phyloP scores from a whole-genome alignment of 2,329 filamentous ascomycete genomes.

The Colletotrichum neosansevieriae region DNA sequence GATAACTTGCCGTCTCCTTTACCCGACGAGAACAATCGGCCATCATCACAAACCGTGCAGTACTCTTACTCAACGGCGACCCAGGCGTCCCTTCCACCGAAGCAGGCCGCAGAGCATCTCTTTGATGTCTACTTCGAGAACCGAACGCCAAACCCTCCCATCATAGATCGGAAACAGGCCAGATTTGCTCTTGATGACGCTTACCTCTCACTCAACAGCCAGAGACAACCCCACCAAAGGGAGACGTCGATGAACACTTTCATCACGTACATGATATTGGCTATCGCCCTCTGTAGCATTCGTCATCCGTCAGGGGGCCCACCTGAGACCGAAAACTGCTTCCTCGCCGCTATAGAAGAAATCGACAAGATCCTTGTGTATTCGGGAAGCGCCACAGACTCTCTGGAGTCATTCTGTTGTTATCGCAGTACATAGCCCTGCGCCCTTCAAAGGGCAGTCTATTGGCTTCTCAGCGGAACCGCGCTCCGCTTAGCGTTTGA shows the following conservation, averaged over 20 bases:
- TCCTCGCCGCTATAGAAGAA: conserved; percentile 47
- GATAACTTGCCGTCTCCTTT: conserved; percentile 26
- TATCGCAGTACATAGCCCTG: conserved; percentile 48
- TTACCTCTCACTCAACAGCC: conserved; percentile 35
- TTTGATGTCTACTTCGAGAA: conserved; percentile 50
- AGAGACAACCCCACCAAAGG: conserved; percentile 18
- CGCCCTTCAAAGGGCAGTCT: conserved; percentile 48
- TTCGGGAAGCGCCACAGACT: conserved; percentile 49
- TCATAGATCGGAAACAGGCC: conserved; percentile 45
- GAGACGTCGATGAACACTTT: conserved; percentile 45
- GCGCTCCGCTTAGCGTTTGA: conserved; percentile 50
- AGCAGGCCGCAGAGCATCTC: conserved; percentile 48
- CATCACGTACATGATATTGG: conserved; percentile 49
- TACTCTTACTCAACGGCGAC: conserved; percentile 9
- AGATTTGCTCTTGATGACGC: conserved; percentile 44
- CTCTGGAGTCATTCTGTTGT: conserved; percentile 47
- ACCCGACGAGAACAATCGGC: background rate
- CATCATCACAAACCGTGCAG: background rate
- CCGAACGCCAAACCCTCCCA: conserved; percentile 49
- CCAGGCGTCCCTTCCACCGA: conserved; percentile 47
- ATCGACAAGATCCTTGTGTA: conserved; percentile 48
- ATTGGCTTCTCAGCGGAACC: conserved; percentile 50
- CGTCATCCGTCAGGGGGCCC: conserved; percentile 43
- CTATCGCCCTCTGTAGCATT: conserved; percentile 49
- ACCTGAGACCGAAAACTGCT: conserved; percentile 50